These are phyloP conservation scores for Chlamydomonas reinhardtii DNA, from an alignment of 163 green algal species.

Conservation along the genomic window DNA sequence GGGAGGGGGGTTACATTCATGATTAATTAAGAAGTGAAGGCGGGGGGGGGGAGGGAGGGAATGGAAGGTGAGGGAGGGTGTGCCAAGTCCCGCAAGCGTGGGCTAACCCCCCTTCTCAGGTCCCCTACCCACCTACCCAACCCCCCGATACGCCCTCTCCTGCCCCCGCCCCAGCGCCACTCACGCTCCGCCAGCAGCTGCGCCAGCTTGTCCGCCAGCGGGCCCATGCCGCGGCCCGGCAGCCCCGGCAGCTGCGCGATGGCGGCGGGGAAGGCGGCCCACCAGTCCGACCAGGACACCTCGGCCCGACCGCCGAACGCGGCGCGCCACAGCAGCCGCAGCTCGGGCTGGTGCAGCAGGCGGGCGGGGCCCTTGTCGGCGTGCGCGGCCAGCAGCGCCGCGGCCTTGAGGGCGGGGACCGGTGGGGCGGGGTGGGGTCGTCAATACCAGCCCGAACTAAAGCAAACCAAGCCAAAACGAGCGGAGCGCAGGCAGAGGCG, in stretches of 20 bases:
- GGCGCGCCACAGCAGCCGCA: slow-evolving; percentile 37
- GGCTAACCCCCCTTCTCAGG: too few relatives aligned
- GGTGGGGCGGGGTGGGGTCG: not conserved
- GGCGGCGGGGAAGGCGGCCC: slow-evolving; percentile 25
- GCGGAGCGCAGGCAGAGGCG: too few relatives aligned
- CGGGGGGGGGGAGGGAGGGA: not conserved
- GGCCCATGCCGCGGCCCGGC: slow-evolving; percentile 5
- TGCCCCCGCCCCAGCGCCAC: not conserved
- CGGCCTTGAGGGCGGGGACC: not conserved
- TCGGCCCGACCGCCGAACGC: not conserved
- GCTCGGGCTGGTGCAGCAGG: slow-evolving; percentile 39
- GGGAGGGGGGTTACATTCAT: too few relatives aligned
- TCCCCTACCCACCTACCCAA: too few relatives aligned
- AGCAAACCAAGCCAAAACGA: too few relatives aligned
- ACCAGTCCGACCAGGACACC: slow-evolving; percentile 24
- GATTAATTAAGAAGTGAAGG: too few relatives aligned
- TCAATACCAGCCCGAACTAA: too few relatives aligned
- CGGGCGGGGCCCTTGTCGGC: slow-evolving; percentile 19
- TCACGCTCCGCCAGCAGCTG: slow-evolving; percentile 31
- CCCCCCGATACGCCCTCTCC: too few relatives aligned
- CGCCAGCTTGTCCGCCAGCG: slow-evolving; percentile 27
- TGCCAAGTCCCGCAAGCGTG: too few relatives aligned
- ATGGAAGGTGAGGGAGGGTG: not conserved
- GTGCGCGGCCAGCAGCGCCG: slow-evolving; percentile 16
- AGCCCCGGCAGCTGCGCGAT: slow-evolving; percentile 26